Percentiles rank a stretch among this genome's conserved stretches.
Evolutionary conservation across 2,329 filamentous ascomycete species (phyloP).

Genomic region (Colletotrichum godetiae): DNA sequence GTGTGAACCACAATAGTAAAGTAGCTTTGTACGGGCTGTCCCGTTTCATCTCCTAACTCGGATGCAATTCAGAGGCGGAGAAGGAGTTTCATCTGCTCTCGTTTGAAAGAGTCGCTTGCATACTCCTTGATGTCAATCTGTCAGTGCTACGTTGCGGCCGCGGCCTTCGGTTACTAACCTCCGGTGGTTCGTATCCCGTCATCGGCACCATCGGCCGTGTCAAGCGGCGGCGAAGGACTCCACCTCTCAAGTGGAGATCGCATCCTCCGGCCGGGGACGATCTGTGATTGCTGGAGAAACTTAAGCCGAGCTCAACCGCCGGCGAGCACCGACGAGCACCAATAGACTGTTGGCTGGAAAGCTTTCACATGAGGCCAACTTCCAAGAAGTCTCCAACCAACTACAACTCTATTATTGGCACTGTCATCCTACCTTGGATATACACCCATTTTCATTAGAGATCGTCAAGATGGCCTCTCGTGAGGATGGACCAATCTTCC

Average conservation of each 20-base stretch:
- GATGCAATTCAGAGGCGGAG: neutral
- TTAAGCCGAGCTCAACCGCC: constrained; percentile 1
- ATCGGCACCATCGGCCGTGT: neutral
- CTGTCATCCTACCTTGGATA: neutral
- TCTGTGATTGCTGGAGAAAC: constrained; percentile 36
- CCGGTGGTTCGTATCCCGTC: too few relatives aligned
- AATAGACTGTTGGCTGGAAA: neutral
- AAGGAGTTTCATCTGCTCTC: neutral
- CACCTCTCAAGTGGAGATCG: neutral
- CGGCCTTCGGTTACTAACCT: neutral
- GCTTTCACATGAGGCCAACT: neutral
- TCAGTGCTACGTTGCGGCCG: too few relatives aligned
- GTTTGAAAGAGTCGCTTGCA: neutral
- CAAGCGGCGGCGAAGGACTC: neutral
- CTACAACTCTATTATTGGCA: too few relatives aligned
- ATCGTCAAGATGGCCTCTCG: neutral
- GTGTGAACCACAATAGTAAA: neutral
- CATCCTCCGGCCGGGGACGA: neutral
- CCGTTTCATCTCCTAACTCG: neutral
- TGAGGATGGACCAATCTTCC: constrained; percentile 40
- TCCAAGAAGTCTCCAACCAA: neutral
- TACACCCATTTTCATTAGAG: neutral
- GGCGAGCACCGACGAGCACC: neutral
- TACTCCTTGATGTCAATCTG: neutral
- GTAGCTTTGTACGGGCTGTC: neutral